Evolutionary conservation across 2,329 filamentous ascomycete genomes (phyloP).

Genomic region (Mycosphaerella arachidis): DNA sequence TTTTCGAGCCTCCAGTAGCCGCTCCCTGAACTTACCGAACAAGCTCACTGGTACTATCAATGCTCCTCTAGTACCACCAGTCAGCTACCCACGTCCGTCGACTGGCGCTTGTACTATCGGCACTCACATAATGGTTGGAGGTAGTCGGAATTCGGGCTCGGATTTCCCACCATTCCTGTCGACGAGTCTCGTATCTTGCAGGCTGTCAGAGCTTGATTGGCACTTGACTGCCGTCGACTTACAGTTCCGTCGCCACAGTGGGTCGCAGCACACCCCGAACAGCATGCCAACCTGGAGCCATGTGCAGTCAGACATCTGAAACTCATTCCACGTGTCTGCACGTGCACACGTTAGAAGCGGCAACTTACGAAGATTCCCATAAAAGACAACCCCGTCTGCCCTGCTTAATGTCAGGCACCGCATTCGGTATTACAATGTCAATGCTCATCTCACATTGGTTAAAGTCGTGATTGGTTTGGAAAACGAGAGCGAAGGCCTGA

Average conservation of each 20-base stretch:
- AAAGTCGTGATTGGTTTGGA: conserved; percentile 69
- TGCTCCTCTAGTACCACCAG: conserved; percentile 50
- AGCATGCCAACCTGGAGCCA: conserved; percentile 63
- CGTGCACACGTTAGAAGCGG: neutral
- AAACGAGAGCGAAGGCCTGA: conserved; percentile 72
- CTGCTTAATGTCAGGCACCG: neutral
- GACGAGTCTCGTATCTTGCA: conserved; percentile 50
- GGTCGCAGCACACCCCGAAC: conserved; percentile 57
- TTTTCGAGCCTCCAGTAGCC: conserved; percentile 6
- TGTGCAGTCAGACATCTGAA: conserved; percentile 38
- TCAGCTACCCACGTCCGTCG: conserved; percentile 15
- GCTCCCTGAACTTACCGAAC: conserved; percentile 56
- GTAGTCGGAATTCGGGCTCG: conserved; percentile 83
- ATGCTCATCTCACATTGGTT: conserved; percentile 51
- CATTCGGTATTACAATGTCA: neutral
- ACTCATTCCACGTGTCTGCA: conserved; percentile 1
- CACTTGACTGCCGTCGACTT: conserved; percentile 7
- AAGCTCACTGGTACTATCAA: conserved; percentile 73
- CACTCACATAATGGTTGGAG: conserved; percentile 50
- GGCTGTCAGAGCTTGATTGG: conserved; percentile 8
- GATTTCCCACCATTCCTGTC: conserved; percentile 53
- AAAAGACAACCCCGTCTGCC: conserved; percentile 74
- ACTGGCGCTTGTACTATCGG: conserved; percentile 3
- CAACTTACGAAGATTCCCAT: conserved; percentile 54
- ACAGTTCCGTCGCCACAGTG: conserved; percentile 60